Evolutionary conservation across 208 protist species (phyloP).

Genomic region (Trypanosoma rangeli): DNA sequence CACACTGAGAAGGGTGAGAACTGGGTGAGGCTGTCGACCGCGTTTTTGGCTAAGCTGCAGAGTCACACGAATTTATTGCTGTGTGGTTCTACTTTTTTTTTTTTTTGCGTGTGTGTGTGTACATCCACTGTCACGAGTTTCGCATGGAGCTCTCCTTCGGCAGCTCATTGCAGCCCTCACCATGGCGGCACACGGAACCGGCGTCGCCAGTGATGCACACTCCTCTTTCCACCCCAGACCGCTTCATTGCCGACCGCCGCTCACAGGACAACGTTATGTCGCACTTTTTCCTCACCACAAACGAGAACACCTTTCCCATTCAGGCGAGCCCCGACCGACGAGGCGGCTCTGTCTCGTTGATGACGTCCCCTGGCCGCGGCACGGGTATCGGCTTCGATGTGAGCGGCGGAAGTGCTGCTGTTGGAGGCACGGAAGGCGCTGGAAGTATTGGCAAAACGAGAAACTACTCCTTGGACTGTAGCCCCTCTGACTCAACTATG

Average conservation of each 20-base stretch:
- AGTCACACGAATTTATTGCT: background rate
- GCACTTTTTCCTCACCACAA: conserved; percentile 79
- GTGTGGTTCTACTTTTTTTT: background rate
- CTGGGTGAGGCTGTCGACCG: background rate
- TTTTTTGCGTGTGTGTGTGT: conserved; percentile 2
- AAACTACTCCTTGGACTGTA: conserved; percentile 19
- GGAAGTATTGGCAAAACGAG: conserved; percentile 18
- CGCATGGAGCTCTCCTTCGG: conserved; percentile 16
- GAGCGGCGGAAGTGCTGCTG: background rate
- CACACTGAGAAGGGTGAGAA: background rate
- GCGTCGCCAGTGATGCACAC: conserved; percentile 18
- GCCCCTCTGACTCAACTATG: conserved; percentile 4
- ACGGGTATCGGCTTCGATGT: background rate
- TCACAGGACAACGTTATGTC: conserved; percentile 62
- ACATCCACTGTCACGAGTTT: background rate
- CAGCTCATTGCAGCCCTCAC: conserved; percentile 17
- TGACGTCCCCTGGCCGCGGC: conserved; percentile 16
- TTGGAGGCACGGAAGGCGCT: conserved; percentile 12
- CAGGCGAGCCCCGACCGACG: conserved; percentile 31
- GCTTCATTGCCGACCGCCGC: conserved; percentile 67
- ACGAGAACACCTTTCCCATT: conserved; percentile 63
- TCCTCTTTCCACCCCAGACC: conserved; percentile 36
- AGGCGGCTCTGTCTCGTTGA: conserved; percentile 23
- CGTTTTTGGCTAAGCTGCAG: background rate
- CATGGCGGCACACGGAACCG: conserved; percentile 9